phyloP scores from a whole-genome alignment of 176 grass and related monocot species.

The Melocanna baccifera region DNA sequence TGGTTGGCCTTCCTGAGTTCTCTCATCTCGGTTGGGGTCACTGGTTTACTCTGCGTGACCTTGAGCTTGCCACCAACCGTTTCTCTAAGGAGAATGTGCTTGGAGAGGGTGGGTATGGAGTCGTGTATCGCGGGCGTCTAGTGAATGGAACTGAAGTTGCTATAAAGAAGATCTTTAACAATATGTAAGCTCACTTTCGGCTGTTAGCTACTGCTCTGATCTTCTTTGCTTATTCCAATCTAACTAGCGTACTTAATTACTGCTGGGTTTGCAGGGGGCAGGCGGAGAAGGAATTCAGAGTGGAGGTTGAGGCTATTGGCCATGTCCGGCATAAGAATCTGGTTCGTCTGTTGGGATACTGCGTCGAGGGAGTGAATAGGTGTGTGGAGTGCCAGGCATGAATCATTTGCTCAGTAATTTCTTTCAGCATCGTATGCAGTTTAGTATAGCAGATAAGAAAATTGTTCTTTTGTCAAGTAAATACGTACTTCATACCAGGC shows the following conservation, averaged over 20 bases:
- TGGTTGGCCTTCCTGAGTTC: constrained; percentile 89
- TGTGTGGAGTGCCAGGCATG: constrained; percentile 24
- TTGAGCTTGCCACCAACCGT: constrained; percentile 76
- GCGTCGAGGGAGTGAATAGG: constrained; percentile 95
- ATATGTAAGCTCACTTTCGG: constrained; percentile 57
- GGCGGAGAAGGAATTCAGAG: constrained; percentile 98
- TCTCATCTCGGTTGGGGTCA: constrained; percentile 99
- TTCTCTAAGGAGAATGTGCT: constrained; percentile 96
- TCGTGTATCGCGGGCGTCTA: constrained; percentile 73
- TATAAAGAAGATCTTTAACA: constrained; percentile 96
- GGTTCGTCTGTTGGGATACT: constrained; percentile 91
- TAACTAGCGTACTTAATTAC: neutral
- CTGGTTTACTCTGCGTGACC: constrained; percentile 95
- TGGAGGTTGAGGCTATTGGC: constrained; percentile 98
- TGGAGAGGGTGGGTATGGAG: constrained; percentile 93
- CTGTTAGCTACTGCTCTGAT: neutral
- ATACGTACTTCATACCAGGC: neutral
- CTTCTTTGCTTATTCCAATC: neutral
- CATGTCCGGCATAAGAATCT: constrained; percentile 97
- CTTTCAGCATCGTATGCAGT: neutral
- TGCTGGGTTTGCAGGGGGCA: constrained; percentile 65
- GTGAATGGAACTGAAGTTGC: constrained; percentile 93
- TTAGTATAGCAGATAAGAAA: neutral
- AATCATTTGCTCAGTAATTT: constrained; percentile 10
- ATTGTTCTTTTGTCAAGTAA: neutral